Evolutionary conservation across 148 eudicot genomes (phyloP), one percentile per base, ranked within the genome.

Genomic region (Camellia japonica): DNA sequence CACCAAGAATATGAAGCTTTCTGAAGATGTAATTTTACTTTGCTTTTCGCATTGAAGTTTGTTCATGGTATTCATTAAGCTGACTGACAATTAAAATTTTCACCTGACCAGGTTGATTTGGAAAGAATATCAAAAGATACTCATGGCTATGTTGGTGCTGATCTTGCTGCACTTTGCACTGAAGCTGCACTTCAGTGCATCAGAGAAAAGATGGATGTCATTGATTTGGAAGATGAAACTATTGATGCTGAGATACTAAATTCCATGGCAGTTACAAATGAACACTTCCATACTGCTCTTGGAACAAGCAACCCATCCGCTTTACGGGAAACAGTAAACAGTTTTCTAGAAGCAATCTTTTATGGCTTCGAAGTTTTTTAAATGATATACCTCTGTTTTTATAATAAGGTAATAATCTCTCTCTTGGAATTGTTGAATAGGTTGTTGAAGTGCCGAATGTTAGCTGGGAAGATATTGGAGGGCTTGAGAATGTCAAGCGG

Each of bases 141-240:
- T 2, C 88, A 86, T 68, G 88, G 88, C 14, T 83, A 83, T 70
- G 88, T 86, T 52, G 88, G 88, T 74, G 88, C 88, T 75, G 88
- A 86, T 52, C 80, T 86, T 0, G 88, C 88, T 63, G 88, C 88
- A 73, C 80, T 86, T 20, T 86, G 88, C 79, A 86, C 88, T 58
- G 88, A 86, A 81, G 83, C 86, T 75, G 88, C 88, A 63, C 88
- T 86, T 79, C 86, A 86, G 49, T 86, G 88, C 78, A 86, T 86
- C 38, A 79, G 88, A 79, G 88, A 86, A 72, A 86, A 86, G 75
- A 86, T 86, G 88, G 88, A 86, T 69, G 86, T 86, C 9, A 86
- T 86, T 76, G 88, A 86, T 59, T 76, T 86, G 73, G 88, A 83
- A 81, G 88, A 86, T 81, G 88, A 86, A 15, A 62, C 86, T 12